Percentiles rank a stretch among this genome's conserved stretches.
phyloP scores from a whole-genome alignment of 495 filamentous ascomycete species.

The Hypoxylon rickii region DNA sequence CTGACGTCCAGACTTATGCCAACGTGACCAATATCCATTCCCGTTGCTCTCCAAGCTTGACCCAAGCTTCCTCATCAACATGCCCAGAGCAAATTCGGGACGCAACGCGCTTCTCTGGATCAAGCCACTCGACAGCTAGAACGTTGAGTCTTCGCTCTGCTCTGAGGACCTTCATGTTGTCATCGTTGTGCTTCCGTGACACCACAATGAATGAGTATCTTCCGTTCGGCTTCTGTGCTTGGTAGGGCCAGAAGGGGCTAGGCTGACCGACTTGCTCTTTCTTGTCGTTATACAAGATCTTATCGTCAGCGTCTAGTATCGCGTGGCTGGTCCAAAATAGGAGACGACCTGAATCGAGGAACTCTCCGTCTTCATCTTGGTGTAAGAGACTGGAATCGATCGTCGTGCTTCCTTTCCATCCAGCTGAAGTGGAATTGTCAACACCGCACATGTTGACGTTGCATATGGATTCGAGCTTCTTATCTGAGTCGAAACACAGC shows the following conservation, averaged over 20 bases:
- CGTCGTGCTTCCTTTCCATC: slow-evolving; percentile 10
- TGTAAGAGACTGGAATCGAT: slow-evolving; percentile 6
- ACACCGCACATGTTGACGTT: slow-evolving; percentile 14
- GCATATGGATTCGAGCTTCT: slow-evolving; percentile 1
- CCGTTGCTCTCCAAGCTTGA: slow-evolving; percentile 4
- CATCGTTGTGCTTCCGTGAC: slow-evolving; percentile 14
- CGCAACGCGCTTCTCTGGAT: slow-evolving; percentile 3
- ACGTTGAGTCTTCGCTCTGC: slow-evolving; percentile 12
- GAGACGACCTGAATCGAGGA: slow-evolving; percentile 16
- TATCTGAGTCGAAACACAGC: not conserved
- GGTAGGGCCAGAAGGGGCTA: not conserved
- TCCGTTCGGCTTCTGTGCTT: slow-evolving; percentile 2
- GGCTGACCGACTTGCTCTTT: slow-evolving; percentile 9
- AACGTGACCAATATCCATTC: slow-evolving; percentile 19
- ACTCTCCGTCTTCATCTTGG: slow-evolving; percentile 1
- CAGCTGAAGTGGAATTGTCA: slow-evolving; percentile 9
- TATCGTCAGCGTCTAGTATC: not conserved
- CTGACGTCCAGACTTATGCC: not conserved
- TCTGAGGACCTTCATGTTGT: slow-evolving; percentile 5
- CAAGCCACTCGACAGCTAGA: slow-evolving; percentile 14
- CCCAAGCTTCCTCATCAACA: slow-evolving; percentile 12
- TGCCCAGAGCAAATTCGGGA: slow-evolving; percentile 1
- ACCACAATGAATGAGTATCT: slow-evolving; percentile 14
- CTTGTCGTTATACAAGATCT: slow-evolving; percentile 11
- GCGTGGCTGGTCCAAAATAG: slow-evolving; percentile 30